Evolutionary conservation across 139 green algal species (phyloP).

Genomic region (Chlamydomonas incerta): DNA sequence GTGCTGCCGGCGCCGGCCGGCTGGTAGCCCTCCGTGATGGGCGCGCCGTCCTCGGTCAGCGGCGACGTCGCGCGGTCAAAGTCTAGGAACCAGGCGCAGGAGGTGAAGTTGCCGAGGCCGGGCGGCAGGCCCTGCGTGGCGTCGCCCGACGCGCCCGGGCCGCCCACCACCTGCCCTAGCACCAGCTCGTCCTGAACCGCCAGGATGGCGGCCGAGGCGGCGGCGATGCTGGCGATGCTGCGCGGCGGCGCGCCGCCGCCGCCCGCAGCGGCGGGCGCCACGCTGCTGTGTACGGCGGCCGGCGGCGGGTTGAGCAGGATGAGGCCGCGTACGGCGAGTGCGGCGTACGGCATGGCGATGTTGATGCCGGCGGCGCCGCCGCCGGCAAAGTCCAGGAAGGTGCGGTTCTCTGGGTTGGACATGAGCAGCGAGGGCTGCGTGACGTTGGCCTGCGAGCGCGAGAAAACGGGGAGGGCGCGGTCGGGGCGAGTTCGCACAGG

Average conservation of each 20-base stretch:
- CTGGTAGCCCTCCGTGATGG: background rate
- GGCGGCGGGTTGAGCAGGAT: background rate
- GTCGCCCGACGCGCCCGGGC: too few relatives aligned
- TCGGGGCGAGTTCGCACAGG: background rate
- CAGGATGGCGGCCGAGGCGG: too few relatives aligned
- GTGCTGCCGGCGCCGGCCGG: background rate
- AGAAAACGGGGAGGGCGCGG: too few relatives aligned
- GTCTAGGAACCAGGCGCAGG: background rate
- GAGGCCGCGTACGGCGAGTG: background rate
- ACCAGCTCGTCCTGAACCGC: too few relatives aligned
- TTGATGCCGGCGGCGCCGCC: conserved; percentile 6
- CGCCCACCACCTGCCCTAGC: too few relatives aligned
- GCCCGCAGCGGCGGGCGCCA: too few relatives aligned
- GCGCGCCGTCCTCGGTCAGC: background rate
- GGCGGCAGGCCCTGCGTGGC: conserved; percentile 1
- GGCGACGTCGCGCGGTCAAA: background rate
- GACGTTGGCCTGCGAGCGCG: background rate
- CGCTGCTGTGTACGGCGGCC: background rate
- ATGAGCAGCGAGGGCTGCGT: background rate
- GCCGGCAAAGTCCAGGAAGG: background rate
- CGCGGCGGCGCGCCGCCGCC: background rate
- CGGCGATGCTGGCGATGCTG: too few relatives aligned
- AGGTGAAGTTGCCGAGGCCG: conserved; percentile 4
- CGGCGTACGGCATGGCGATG: background rate
- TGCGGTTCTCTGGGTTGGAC: background rate